phyloP scores from a whole-genome alignment of 73 alveolate species.

The Urostyla sp. region DNA sequence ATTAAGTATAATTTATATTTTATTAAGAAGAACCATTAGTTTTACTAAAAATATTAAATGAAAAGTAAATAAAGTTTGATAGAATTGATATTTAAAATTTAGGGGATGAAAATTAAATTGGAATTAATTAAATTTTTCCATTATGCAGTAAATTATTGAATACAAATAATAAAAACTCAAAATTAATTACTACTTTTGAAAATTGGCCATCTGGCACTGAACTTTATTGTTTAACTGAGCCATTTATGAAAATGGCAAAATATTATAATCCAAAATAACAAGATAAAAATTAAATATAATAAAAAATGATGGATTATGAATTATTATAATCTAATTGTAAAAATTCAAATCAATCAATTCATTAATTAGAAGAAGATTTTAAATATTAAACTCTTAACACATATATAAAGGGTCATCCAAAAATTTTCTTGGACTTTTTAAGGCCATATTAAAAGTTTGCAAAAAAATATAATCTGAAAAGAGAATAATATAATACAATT shows the following conservation, averaged over 20 bases:
- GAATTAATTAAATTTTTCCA: background rate
- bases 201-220: background rate
- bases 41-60: too few species aligned
- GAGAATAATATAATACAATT: background rate
- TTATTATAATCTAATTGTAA: too few species aligned
- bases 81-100: background rate
- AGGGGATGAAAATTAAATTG: background rate
- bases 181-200: background rate
- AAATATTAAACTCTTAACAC: background rate
- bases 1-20: too few species aligned
- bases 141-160: too few species aligned
- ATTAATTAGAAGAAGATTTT: too few species aligned
- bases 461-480: too few species aligned
- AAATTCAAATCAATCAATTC: background rate
- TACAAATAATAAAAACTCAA: background rate
- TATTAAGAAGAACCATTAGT: background rate
- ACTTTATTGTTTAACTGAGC: too few species aligned
- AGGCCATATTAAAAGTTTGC: background rate
- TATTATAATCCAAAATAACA: too few species aligned
- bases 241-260: background rate
- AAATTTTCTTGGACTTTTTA: background rate
- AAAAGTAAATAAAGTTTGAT: background rate
- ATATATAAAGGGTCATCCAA: background rate
- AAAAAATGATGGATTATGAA: background rate
- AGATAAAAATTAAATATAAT: too few species aligned